A percentile compares a stretch with the other conserved stretches of the same genome.
Conservation (phyloP, 1,139 yeast species). For the Candida buenavistaensis region DNA sequence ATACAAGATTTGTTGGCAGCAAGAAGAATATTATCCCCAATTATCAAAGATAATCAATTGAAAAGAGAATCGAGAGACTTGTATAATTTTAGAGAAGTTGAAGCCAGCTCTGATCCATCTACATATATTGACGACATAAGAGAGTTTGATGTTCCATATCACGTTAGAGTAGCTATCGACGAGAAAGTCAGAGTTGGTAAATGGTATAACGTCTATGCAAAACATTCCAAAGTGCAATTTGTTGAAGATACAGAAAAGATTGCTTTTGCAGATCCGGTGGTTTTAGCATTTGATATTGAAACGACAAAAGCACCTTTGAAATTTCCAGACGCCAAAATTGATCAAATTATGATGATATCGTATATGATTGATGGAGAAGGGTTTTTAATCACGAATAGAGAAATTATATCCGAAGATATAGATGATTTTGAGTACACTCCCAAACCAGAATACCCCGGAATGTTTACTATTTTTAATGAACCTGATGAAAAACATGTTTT, state of each 20-base stretch:
- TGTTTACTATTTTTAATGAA: slow-evolving; percentile 88
- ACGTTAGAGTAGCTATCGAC: slow-evolving; percentile 93
- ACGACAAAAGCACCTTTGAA: slow-evolving; percentile 96
- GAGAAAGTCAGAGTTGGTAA: slow-evolving; percentile 85
- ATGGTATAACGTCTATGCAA: slow-evolving; percentile 84
- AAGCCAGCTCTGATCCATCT: slow-evolving; percentile 49
- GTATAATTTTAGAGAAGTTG: slow-evolving; percentile 36
- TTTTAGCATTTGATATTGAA: slow-evolving; percentile 95
- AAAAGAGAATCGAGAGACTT: slow-evolving; percentile 69
- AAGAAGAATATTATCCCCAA: slow-evolving; percentile 66
- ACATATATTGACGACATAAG: slow-evolving; percentile 74
- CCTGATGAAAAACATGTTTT: slow-evolving; percentile 76
- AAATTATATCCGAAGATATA: slow-evolving; percentile 90
- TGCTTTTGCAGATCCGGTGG: slow-evolving; percentile 97
- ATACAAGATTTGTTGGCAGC: slow-evolving; percentile 74
- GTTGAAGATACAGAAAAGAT: slow-evolving; percentile 71
- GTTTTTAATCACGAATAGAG: slow-evolving; percentile 87
- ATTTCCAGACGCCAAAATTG: slow-evolving; percentile 91
- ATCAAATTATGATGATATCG: slow-evolving; percentile 98
- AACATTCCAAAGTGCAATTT: slow-evolving; percentile 55
- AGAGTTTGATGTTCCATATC: slow-evolving; percentile 96
- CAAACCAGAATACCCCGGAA: slow-evolving; percentile 91
- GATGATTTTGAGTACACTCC: slow-evolving; percentile 98
- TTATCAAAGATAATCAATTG: slow-evolving; percentile 65
- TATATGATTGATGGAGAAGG: slow-evolving; percentile 99